These are phyloP conservation scores for Rhizopus stolonifer DNA, from an alignment of 371 early-diverging fungal species.

Conservation along the genomic window DNA sequence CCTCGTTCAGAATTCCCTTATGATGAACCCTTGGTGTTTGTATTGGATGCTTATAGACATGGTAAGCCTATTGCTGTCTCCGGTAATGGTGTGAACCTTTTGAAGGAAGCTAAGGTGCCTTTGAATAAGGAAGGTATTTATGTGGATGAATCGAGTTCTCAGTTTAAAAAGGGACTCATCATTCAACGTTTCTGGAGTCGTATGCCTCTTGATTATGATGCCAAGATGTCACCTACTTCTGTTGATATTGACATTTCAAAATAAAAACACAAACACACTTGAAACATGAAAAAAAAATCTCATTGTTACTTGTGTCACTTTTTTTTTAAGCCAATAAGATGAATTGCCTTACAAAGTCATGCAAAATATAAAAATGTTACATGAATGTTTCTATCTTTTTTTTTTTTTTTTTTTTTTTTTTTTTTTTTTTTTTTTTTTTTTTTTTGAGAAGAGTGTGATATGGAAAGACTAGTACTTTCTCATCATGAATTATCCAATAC, in stretches of 20 bases:
- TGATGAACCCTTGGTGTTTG: constrained; percentile 35
- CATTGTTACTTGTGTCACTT: too few relatives aligned
- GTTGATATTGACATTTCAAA: constrained; percentile 13
- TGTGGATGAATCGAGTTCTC: background rate
- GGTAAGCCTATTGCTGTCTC: constrained; percentile 44
- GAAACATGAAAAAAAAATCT: too few relatives aligned
- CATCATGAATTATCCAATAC: background rate
- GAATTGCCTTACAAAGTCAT: background rate
- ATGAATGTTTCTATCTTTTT: background rate
- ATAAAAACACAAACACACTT: background rate
- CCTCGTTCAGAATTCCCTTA: constrained; percentile 24
- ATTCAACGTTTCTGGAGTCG: constrained; percentile 42
- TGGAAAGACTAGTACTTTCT: background rate
- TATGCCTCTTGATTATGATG: constrained; percentile 31
- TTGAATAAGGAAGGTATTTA: constrained; percentile 24
- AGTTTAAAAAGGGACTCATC: constrained; percentile 26
- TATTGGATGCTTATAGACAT: constrained; percentile 39
- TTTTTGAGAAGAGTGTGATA: background rate
- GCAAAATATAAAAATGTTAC: background rate
- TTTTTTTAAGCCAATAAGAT: background rate
- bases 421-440: background rate
- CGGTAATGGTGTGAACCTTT: constrained; percentile 40
- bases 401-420: background rate
- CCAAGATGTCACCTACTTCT: constrained; percentile 2
- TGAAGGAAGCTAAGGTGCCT: constrained; percentile 43